These are phyloP conservation scores for Diplodia sapinea DNA, from an alignment of 2,329 filamentous ascomycete genomes.

Conservation along the genomic window DNA sequence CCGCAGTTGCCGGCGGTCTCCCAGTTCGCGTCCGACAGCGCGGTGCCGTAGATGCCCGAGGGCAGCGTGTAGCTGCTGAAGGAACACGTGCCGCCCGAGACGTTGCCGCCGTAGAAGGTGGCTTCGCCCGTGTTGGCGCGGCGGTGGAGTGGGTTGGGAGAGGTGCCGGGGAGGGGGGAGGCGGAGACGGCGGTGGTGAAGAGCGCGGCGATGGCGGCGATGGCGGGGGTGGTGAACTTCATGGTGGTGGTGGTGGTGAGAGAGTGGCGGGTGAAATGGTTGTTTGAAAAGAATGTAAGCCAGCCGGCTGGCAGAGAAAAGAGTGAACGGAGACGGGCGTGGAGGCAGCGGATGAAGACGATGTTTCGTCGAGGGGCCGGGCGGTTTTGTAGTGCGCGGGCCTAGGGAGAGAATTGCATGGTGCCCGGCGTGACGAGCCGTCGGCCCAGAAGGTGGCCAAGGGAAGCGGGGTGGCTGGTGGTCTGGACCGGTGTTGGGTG, in stretches of 20 bases:
- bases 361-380: not conserved
- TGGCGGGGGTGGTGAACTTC: not conserved
- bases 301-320: not conserved
- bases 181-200: not conserved
- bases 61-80: slow-evolving; percentile 69
- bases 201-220: not conserved
- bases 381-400: not conserved
- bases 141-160: not conserved
- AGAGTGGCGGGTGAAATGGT: not conserved
- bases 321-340: not conserved
- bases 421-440: not conserved
- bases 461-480: not conserved
- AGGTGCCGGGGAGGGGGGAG: not conserved
- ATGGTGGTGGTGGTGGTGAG: not conserved
- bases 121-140: slow-evolving; percentile 38
- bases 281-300: not conserved
- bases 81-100: slow-evolving; percentile 66
- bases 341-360: not conserved
- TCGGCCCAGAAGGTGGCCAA: not conserved
- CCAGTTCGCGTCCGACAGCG: slow-evolving; percentile 66
- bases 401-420: not conserved
- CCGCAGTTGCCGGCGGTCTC: slow-evolving; percentile 63
- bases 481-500: slow-evolving; percentile 11
- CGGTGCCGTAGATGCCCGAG: slow-evolving; percentile 64
- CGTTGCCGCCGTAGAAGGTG: slow-evolving; percentile 48